Evolutionary conservation across 177 flowering plant genomes (phyloP).

Genomic region (Vitis hybrid): DNA sequence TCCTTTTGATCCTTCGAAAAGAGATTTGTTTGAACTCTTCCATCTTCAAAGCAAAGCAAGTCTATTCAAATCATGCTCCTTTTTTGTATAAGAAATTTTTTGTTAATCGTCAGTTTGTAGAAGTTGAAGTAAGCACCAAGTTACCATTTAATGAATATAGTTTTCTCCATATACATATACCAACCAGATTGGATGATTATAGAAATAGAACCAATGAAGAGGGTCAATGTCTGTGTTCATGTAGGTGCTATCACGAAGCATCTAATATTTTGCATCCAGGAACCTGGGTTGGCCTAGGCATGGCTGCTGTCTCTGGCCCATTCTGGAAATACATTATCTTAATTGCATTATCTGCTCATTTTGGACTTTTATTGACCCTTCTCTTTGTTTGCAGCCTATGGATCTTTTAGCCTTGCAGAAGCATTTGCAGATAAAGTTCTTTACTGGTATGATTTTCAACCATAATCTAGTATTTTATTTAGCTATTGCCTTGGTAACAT

Average conservation of each 20-base stretch:
- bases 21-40: too few species aligned
- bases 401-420: constrained; percentile 58
- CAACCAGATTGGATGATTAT: background rate
- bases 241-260: background rate
- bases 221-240: background rate
- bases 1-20: too few species aligned
- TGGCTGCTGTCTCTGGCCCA: background rate
- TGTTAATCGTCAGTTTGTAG: too few species aligned
- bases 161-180: too few species aligned
- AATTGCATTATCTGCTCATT: background rate
- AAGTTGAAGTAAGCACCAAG: too few species aligned
- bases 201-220: background rate
- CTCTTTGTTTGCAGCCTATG: constrained; percentile 37
- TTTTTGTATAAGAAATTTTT: too few species aligned
- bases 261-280: background rate
- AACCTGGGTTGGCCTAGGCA: background rate
- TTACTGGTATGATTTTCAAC: constrained; percentile 33
- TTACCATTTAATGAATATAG: too few species aligned
- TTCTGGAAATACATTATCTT: background rate
- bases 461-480: too few species aligned
- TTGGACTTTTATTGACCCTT: background rate
- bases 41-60: too few species aligned
- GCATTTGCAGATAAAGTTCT: constrained; percentile 47
- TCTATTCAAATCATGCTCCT: too few species aligned
- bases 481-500: too few species aligned